Evolutionary conservation across 202 grass and related monocot species (phyloP).

Genomic region (Setaria italica): DNA sequence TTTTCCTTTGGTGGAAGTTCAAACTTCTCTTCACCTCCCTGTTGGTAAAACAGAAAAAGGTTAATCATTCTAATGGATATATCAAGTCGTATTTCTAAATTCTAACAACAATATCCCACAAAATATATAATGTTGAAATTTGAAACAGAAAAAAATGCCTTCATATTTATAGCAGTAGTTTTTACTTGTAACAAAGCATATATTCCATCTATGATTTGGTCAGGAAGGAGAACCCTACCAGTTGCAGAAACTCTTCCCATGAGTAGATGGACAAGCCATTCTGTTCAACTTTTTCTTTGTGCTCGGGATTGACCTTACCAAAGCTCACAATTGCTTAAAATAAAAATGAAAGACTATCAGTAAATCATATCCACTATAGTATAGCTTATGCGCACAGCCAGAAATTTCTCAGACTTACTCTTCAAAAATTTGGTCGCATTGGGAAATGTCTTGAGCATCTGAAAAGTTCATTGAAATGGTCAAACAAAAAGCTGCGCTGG

Average conservation of each 20-base stretch:
- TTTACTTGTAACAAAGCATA: conserved; percentile 10
- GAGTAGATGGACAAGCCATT: conserved; percentile 79
- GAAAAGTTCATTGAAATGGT: conserved; percentile 39
- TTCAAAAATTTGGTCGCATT: conserved; percentile 72
- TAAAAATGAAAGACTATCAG: conserved; percentile 46
- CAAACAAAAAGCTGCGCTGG: not conserved
- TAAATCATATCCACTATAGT: conserved; percentile 28
- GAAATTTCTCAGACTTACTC: conserved; percentile 67
- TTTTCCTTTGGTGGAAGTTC: conserved; percentile 84
- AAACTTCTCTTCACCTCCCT: conserved; percentile 78
- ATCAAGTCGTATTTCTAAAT: conserved; percentile 28
- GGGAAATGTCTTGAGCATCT: conserved; percentile 86
- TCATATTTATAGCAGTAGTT: not conserved
- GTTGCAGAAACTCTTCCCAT: conserved; percentile 83
- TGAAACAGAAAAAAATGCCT: not conserved
- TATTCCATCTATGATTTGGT: not conserved
- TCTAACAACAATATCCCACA: conserved; percentile 8
- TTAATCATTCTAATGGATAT: conserved; percentile 39
- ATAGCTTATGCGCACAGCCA: conserved; percentile 12
- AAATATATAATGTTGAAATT: conserved; percentile 4
- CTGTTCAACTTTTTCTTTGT: conserved; percentile 76
- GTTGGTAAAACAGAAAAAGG: conserved; percentile 42
- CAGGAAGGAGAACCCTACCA: conserved; percentile 50
- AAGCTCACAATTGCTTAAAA: conserved; percentile 90
- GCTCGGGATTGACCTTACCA: conserved; percentile 73